Base-by-base conservation (phyloP, 352 stramenopile genomes). In the Blastocystis hominis region DNA sequence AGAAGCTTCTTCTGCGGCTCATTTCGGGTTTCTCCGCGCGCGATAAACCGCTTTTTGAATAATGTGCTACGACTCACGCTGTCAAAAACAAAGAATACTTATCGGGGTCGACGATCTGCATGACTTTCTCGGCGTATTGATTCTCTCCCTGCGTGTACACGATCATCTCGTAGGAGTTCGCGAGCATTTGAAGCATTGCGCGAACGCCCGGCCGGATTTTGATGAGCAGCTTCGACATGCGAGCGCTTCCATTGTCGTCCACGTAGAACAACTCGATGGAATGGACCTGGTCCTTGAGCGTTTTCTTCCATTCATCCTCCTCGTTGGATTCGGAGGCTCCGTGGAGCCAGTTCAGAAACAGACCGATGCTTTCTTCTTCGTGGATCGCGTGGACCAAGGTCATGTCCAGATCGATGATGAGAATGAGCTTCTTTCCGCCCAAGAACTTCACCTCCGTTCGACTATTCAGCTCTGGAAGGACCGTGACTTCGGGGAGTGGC, bases 351-450 rank as follows among this genome's bases (percentile, higher is more conserved):
- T 84, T 59, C 17, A 66, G 36, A 30, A 84, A 84, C 36, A 34
- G 17, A 64, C 20, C 54, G n/a, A 84, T 84, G 24, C 20, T 53
- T 24, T 84, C 72, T 9, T 84, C 72, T 1, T 84, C 72, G 56
- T 84, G 72, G 44, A 84, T 84, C 0, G 72, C 72, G 44, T 84
- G 72, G 0, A 84, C 72, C 5, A 84, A 53, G 2, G 72, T 84
- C 53, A 84, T 59, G 44, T 84, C 72, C 50, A 84, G 38, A 46
- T 84, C 72, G 40, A 84, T 84, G 50, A 84, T 84, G n/a, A 84
- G 72, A 47, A 84, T 84, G 47, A 84, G 72, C n/a, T 84, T 40
- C 44, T 53, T 56, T 20, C 50, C n/a, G 17, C n/a, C 50, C 50
- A 59, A 59, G 50, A 59, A 59, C n/a, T 20, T 0, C 50, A 59